These are phyloP conservation scores for Tetramitus jugosus DNA, from an alignment of 208 protist species.

Conservation along the genomic window DNA sequence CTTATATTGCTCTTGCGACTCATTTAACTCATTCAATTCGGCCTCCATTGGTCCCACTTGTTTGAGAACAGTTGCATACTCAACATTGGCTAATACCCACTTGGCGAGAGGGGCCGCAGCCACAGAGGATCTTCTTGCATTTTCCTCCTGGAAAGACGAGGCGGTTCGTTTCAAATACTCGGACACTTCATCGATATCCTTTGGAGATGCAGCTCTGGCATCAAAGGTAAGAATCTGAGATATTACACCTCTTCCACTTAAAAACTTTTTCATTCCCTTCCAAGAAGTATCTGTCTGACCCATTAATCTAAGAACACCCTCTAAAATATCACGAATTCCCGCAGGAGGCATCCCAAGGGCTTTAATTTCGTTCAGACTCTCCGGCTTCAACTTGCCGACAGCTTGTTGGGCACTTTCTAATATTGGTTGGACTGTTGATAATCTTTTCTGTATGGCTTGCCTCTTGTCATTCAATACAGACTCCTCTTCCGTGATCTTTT, in stretches of 20 bases:
- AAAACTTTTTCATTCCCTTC: conserved; percentile 84
- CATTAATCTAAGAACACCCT: conserved; percentile 87
- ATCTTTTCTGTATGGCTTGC: conserved; percentile 75
- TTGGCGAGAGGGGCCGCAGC: conserved; percentile 89
- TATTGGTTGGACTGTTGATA: conserved; percentile 83
- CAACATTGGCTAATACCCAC: conserved; percentile 90
- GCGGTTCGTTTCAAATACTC: conserved; percentile 68
- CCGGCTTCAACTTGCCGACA: conserved; percentile 79
- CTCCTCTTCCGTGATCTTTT: conserved; percentile 79
- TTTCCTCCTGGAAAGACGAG: conserved; percentile 80
- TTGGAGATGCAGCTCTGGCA: conserved; percentile 61
- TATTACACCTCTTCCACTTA: conserved; percentile 79
- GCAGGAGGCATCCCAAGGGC: conserved; percentile 86
- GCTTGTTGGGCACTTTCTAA: conserved; percentile 80
- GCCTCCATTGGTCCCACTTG: conserved; percentile 72
- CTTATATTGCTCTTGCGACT: conserved; percentile 40
- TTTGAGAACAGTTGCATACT: conserved; percentile 89
- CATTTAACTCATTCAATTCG: conserved; percentile 47
- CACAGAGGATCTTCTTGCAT: conserved; percentile 77
- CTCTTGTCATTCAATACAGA: conserved; percentile 67
- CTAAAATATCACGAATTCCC: conserved; percentile 86
- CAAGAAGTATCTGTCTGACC: conserved; percentile 69
- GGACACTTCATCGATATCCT: conserved; percentile 61
- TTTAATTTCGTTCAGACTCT: conserved; percentile 89
- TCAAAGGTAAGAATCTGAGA: conserved; percentile 91